Percentiles rank a stretch among this genome's conserved stretches.
phyloP scores from a whole-genome alignment of 2,329 filamentous ascomycete species.

The Zasmidium citrigriseum region DNA sequence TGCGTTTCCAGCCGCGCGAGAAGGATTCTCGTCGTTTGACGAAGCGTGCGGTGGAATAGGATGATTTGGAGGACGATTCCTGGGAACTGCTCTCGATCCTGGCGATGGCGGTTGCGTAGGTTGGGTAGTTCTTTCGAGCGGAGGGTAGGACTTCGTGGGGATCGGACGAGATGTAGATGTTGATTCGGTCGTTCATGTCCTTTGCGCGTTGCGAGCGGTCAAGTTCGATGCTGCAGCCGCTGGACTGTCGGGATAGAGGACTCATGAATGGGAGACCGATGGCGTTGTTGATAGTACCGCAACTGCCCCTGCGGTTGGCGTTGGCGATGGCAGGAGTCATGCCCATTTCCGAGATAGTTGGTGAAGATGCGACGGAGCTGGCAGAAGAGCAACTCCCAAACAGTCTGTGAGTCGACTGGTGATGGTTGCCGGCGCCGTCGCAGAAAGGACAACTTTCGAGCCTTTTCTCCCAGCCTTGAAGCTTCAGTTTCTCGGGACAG shows the following conservation, averaged over 20 bases:
- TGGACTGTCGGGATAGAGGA: constrained; percentile 33
- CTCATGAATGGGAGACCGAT: constrained; percentile 12
- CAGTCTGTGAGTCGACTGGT: constrained; percentile 48
- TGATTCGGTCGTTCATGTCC: constrained; percentile 38
- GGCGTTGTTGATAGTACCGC: constrained; percentile 11
- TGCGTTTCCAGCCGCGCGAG: constrained; percentile 19
- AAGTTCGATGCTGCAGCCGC: constrained; percentile 27
- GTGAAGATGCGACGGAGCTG: constrained; percentile 29
- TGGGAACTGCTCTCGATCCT: constrained; percentile 10
- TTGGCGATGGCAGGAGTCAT: constrained; percentile 8
- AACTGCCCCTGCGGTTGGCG: constrained; percentile 15
- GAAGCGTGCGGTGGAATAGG: neutral
- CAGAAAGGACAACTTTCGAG: constrained; percentile 52
- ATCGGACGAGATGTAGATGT: constrained; percentile 33
- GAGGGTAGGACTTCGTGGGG: constrained; percentile 37
- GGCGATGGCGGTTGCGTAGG: constrained; percentile 22
- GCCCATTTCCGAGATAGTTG: constrained; percentile 21
- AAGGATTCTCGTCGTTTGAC: constrained; percentile 6
- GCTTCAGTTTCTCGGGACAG: constrained; percentile 46
- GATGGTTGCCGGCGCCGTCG: constrained; percentile 33
- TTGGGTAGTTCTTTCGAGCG: constrained; percentile 35
- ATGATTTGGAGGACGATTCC: neutral
- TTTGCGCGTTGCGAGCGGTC: constrained; percentile 32
- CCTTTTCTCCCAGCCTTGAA: constrained; percentile 53
- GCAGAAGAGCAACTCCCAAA: constrained; percentile 49